These are phyloP conservation scores for Rhizophora apiculata DNA, from an alignment of 345 rosid genomes.

Conservation along the genomic window DNA sequence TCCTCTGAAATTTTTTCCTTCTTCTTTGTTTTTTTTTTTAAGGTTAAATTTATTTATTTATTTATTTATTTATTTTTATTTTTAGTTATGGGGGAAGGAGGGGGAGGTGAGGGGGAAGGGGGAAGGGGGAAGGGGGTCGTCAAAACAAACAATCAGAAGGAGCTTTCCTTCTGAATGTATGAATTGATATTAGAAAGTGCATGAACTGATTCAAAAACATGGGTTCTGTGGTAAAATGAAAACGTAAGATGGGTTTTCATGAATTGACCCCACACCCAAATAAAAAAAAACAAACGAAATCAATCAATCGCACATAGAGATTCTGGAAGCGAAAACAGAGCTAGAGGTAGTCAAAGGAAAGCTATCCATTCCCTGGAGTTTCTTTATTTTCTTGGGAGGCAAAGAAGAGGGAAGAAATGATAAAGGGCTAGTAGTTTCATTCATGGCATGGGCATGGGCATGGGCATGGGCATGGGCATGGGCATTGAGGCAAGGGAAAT, in stretches of 20 bases:
- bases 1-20: background rate
- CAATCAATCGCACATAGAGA: slow-evolving; percentile 7
- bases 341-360: slow-evolving; percentile 1
- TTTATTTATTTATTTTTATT: too few relatives aligned
- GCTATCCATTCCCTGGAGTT: slow-evolving; percentile 9
- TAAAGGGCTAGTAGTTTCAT: too few relatives aligned
- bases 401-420: background rate
- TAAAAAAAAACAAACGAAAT: background rate
- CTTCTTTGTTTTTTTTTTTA: too few relatives aligned
- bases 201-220: slow-evolving; percentile 95
- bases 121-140: background rate
- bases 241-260: slow-evolving; percentile 46
- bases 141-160: slow-evolving; percentile 45
- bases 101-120: too few relatives aligned
- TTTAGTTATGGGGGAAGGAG: too few relatives aligned
- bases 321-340: slow-evolving; percentile 2
- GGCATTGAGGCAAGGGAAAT: too few relatives aligned
- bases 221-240: slow-evolving; percentile 42
- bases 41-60: background rate
- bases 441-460: too few relatives aligned
- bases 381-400: background rate
- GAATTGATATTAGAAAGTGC: slow-evolving; percentile 93
- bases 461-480: too few relatives aligned
- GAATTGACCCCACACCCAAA: slow-evolving; percentile 21
- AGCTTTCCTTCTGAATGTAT: slow-evolving; percentile 79